These are phyloP conservation scores for Sporothrix phasma DNA, from an alignment of 2,329 filamentous ascomycete species.

Conservation along the genomic window DNA sequence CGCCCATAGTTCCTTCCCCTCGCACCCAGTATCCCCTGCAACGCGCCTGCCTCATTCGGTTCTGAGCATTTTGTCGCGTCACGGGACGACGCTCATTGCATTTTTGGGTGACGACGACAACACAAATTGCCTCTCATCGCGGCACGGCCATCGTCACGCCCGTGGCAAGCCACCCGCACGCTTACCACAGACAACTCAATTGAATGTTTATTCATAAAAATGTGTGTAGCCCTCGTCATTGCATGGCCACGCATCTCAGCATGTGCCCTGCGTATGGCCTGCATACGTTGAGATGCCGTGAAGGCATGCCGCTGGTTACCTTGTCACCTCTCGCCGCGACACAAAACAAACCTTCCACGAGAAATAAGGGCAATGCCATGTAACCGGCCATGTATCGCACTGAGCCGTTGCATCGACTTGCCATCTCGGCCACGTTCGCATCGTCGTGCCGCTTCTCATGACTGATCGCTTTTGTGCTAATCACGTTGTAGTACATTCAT, in stretches of 20 bases:
- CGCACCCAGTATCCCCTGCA: background rate
- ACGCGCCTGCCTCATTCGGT: slow-evolving; percentile 2
- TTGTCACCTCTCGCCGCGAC: background rate
- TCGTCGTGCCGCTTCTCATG: background rate
- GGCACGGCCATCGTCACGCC: background rate
- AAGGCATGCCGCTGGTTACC: background rate
- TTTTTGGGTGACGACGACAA: background rate
- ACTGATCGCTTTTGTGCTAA: background rate
- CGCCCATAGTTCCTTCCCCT: background rate
- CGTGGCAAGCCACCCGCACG: background rate
- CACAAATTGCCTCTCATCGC: background rate
- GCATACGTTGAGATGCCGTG: background rate
- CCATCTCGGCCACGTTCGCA: background rate
- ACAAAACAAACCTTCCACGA: background rate
- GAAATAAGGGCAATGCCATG: background rate
- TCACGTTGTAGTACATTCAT: background rate
- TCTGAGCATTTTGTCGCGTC: slow-evolving; percentile 5
- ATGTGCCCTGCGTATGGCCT: too few relatives aligned
- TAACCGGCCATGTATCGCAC: background rate
- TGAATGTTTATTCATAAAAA: background rate
- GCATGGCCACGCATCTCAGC: background rate
- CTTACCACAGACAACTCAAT: background rate
- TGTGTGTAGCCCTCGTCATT: background rate
- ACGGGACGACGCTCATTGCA: background rate
- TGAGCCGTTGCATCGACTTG: background rate